These are phyloP conservation scores for Hymenoscyphus occultus DNA, from an alignment of 2,329 filamentous ascomycete genomes.

Conservation along the genomic window DNA sequence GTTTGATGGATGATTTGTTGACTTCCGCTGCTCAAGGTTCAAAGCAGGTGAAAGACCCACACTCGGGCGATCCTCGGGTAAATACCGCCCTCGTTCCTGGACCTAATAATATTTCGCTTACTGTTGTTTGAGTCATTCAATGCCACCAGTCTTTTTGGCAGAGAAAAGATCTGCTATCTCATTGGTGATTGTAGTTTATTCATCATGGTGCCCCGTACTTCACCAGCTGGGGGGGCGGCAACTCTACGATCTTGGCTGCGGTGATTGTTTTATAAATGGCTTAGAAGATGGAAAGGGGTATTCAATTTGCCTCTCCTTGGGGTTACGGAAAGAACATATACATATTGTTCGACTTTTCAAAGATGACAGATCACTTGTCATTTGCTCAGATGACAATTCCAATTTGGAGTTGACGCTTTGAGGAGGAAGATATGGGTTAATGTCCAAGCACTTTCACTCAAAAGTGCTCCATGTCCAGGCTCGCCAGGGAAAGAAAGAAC, in stretches of 20 bases:
- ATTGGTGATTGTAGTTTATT: not conserved
- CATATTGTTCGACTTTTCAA: not conserved
- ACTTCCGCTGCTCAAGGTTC: not conserved
- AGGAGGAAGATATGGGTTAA: too few species aligned
- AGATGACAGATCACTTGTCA: not conserved
- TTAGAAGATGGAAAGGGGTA: not conserved
- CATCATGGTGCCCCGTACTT: not conserved
- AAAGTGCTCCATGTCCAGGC: too few species aligned
- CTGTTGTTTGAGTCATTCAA: not conserved
- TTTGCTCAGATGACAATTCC: too few species aligned
- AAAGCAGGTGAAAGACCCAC: too few species aligned
- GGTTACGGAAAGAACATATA: not conserved
- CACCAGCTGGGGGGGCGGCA: not conserved
- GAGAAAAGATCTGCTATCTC: not conserved
- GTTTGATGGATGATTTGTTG: conserved; percentile 2
- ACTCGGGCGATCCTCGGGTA: too few species aligned
- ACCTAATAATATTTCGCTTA: too few species aligned
- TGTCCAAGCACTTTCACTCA: too few species aligned
- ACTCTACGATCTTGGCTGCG: not conserved
- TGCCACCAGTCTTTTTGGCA: not conserved
- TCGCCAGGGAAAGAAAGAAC: too few species aligned
- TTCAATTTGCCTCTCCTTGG: not conserved
- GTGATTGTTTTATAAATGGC: not conserved
- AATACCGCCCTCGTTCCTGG: too few species aligned
- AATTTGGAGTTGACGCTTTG: too few species aligned